Evolutionary conservation across 169 alveolate species (phyloP), one percentile per base, ranked within the genome.

Genomic region (Eimeria praecox): DNA sequence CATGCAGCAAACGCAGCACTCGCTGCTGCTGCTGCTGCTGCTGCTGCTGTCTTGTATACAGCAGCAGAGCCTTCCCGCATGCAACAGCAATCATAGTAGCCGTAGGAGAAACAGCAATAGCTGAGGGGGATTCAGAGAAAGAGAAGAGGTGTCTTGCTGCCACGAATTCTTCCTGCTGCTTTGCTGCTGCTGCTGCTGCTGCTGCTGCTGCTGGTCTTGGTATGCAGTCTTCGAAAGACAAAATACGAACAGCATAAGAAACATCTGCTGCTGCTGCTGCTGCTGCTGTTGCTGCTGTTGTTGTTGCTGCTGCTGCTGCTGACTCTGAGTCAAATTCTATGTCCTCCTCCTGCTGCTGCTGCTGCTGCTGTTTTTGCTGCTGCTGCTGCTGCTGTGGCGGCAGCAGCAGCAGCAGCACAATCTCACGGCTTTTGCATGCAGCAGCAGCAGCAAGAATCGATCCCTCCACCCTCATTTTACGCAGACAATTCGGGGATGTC

Each of bases 71-170:
- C 90, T 44, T 91, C 10, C 95, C 83, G 44, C 88, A 75, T 14
- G 95, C 90, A 49, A 77, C 90, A 54, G 85, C 95, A 42, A 91
- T 54, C 83, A 56, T 42, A 52, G 27, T 77, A 27, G 90, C 95
- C 22, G 87, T 91, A 0, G 46, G 69, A 30, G 90, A 73, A 22
- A 56, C 95, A 46, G 89, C 52, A 75, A 75, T 33, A 9, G 95
- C 90, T 22, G 91, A 52, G 40, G 95, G 95, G n/a, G 71, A 73
- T 2, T 52, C 89, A 2, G n/a, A 35, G 49, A 52, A 54, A 9
- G 73, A 38, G 59, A 91, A 91, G 14, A 91, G 91, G 22, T 66
- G 69, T 1, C 40, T 3, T 54, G 69, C 90, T 59, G 16, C 33
- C 24, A 49, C 12, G 44, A 46, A 46, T 30, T 24, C 9, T 27